Evolutionary conservation across 78 protist species (phyloP), one percentile per base, ranked within the genome.

Genomic region (Chrysochromulina parva): DNA sequence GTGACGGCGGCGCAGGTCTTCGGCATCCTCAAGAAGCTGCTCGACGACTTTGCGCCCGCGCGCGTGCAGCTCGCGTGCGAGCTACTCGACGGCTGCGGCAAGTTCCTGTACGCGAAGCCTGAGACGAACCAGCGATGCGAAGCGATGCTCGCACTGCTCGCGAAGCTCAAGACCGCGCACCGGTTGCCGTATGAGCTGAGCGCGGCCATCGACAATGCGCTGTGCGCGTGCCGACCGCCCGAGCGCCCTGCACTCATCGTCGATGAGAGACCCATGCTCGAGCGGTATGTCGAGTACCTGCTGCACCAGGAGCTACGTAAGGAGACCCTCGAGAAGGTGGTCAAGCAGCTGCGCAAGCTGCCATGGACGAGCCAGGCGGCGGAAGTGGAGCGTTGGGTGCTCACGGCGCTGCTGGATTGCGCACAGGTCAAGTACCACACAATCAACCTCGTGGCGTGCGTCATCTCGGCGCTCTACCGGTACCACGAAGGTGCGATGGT

Each of bases 341-440:
- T 48, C 11, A 1, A n/a, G 57, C 82, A 74, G 57, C 82, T 74
- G 52, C 82, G 82, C 82, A 74, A 74, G 55, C 55, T 74, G 57
- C n/a, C 53, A 0, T 74, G 82, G 82, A 2, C 26, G 11, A 11
- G 1, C 58, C 13, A 69, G 4, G 50, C 78, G 10, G 10, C 71
- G 71, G 55, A 48, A 26, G 82, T 74, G 10, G 17, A 11, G 57
- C 14, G 9, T 2, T 74, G 82, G 82, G 9, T 74, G 19, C 28
- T 0, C 55, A n/a, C 1, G 26, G 55, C 55, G 19, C 3, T 48
- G 58, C 82, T 74, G 24, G 2, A 1, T 20, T 6, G 55, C 22
- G 82, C 80, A 2, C 11, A 38, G 53, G 82, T 74, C 38, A 4
- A 19, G 28, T 74, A 48, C 55, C 82, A 74, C 53, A 3, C 55